Conservation (phyloP, 2,329 filamentous ascomycete species). For the Lachnellula suecica region DNA sequence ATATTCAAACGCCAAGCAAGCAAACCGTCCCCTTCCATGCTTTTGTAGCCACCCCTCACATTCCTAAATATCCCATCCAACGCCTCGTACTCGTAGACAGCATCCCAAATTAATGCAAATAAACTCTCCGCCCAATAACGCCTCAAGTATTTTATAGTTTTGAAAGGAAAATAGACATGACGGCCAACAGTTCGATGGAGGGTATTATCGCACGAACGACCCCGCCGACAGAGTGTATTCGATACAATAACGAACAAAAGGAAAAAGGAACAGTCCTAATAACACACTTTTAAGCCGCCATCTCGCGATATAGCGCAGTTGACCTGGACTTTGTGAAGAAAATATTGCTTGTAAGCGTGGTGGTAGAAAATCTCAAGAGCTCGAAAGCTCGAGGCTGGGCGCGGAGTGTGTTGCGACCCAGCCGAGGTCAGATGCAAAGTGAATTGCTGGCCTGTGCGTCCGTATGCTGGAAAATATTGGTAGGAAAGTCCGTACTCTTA, state of each 20-base stretch:
- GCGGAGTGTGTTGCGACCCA: too few relatives aligned
- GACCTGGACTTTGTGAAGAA: background rate
- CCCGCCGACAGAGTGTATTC: background rate
- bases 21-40: slow-evolving; percentile 11
- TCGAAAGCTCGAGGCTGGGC: too few relatives aligned
- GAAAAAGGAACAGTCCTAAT: background rate
- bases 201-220: slow-evolving; percentile 5
- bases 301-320: background rate
- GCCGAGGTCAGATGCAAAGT: background rate
- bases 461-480: too few relatives aligned
- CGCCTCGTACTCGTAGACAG: slow-evolving; percentile 2
- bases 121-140: background rate
- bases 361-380: background rate
- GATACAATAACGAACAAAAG: slow-evolving; percentile 9
- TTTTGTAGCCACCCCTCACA: slow-evolving; percentile 7
- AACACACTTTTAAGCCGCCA: slow-evolving; percentile 5
- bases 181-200: background rate
- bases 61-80: background rate
- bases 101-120: background rate
- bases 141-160: slow-evolving; percentile 1
- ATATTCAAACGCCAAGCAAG: slow-evolving; percentile 17
- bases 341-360: background rate
- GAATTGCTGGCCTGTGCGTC: background rate
- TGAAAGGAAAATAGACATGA: background rate
- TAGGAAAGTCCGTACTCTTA: too few relatives aligned